Conservation (phyloP, 257 asterid species). For the Solanum appendiculatum region DNA sequence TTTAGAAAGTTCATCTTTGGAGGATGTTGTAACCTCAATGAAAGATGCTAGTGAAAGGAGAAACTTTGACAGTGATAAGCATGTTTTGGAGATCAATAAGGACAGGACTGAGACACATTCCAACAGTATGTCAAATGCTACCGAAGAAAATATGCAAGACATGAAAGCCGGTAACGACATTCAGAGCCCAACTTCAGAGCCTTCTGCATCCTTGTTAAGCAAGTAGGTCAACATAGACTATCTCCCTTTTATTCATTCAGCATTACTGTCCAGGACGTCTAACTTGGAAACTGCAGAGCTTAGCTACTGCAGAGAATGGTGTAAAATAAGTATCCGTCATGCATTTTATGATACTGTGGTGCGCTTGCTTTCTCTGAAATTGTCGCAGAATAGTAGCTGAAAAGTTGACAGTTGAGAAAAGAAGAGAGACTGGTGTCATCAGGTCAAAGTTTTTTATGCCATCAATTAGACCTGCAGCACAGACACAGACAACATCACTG, state of each 20-base stretch:
- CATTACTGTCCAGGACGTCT: neutral
- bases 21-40: neutral
- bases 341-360: neutral
- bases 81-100: neutral
- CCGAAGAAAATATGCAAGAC: conserved; percentile 13
- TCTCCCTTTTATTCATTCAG: neutral
- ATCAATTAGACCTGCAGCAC: conserved; percentile 32
- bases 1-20: conserved; percentile 18
- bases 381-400: conserved; percentile 31
- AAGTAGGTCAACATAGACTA: conserved; percentile 23
- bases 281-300: neutral
- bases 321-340: neutral
- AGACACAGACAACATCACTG: conserved; percentile 7
- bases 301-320: neutral
- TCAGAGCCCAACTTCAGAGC: conserved; percentile 18
- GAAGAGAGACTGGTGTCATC: conserved; percentile 23
- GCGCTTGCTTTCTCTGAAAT: neutral
- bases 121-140: conserved; percentile 8
- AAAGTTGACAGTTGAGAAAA: conserved; percentile 20
- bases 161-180: conserved; percentile 12
- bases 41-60: neutral
- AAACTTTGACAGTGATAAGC: neutral
- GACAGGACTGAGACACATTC: neutral
- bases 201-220: conserved; percentile 12
- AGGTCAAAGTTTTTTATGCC: conserved; percentile 34